phyloP scores from a whole-genome alignment of 1,139 yeast species.

The Pichia sp. region DNA sequence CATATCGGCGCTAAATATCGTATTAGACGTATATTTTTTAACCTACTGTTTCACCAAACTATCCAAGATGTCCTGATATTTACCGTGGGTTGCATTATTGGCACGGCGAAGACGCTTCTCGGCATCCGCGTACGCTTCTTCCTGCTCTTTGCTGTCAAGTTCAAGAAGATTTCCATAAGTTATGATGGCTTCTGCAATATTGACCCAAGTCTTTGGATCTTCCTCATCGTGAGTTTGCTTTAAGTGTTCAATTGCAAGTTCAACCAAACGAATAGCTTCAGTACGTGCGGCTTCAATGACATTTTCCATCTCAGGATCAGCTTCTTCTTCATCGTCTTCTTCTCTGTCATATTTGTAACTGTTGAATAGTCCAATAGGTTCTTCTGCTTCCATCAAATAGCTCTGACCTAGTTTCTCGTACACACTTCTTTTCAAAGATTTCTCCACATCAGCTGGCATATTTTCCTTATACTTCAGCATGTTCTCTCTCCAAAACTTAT shows the following conservation, averaged over 20 bases:
- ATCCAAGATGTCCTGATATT: slow-evolving; percentile 49
- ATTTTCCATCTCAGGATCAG: slow-evolving; percentile 17
- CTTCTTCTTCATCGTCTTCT: slow-evolving; percentile 31
- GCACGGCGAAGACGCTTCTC: slow-evolving; percentile 55
- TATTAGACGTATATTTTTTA: too few species aligned
- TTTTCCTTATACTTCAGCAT: slow-evolving; percentile 35
- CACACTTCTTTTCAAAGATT: slow-evolving; percentile 11
- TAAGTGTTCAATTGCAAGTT: slow-evolving; percentile 51
- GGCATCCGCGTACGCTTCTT: slow-evolving; percentile 55
- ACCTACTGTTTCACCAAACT: too few species aligned
- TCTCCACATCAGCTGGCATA: slow-evolving; percentile 20
- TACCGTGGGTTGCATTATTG: slow-evolving; percentile 70
- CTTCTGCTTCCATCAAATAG: slow-evolving; percentile 54
- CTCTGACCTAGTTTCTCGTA: slow-evolving; percentile 51
- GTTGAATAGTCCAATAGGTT: slow-evolving; percentile 48
- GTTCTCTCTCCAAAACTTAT: slow-evolving; percentile 51
- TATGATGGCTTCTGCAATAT: slow-evolving; percentile 77
- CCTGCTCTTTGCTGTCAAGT: slow-evolving; percentile 58
- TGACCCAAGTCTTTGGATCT: slow-evolving; percentile 75
- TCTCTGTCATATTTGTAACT: slow-evolving; percentile 44
- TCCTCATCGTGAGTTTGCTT: slow-evolving; percentile 56
- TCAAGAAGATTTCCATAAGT: slow-evolving; percentile 68
- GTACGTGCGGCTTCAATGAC: slow-evolving; percentile 33
- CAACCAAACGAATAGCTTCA: slow-evolving; percentile 41
- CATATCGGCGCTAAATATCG: too few species aligned